Evolutionary conservation across 441 rosid genomes (phyloP).

Genomic region (Brassica hybrid): DNA sequence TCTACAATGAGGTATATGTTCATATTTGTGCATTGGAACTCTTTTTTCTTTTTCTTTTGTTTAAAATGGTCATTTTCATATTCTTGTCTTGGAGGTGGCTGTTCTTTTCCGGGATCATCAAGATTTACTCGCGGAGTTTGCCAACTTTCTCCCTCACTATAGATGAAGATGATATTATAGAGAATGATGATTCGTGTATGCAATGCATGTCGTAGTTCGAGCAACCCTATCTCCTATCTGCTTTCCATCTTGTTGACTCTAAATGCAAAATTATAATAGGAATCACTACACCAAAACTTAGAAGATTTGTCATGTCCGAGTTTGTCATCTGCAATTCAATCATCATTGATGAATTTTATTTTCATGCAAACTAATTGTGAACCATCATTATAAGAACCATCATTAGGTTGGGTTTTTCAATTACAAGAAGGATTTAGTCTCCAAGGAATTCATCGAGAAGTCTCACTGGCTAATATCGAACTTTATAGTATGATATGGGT

Average conservation of each 20-base stretch:
- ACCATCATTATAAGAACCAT: background rate
- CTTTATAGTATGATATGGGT: background rate
- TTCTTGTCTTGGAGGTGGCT: constrained; percentile 62
- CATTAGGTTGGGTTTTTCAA: background rate
- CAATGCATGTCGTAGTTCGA: background rate
- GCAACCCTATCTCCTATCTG: background rate
- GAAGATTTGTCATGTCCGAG: background rate
- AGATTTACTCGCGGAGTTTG: constrained; percentile 80
- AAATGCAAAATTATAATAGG: background rate
- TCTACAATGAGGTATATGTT: constrained; percentile 57
- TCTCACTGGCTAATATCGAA: background rate
- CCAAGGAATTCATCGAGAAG: background rate
- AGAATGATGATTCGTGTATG: background rate
- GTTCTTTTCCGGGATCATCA: constrained; percentile 72
- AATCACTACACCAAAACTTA: background rate
- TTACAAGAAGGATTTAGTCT: background rate
- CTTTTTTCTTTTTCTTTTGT: constrained; percentile 7
- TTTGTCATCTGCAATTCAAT: background rate
- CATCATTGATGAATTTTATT: background rate
- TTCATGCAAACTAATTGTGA: constrained; percentile 1
- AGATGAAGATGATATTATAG: background rate
- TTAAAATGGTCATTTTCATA: constrained; percentile 3
- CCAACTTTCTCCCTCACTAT: constrained; percentile 65
- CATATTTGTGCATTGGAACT: background rate
- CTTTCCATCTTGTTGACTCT: background rate